Evolutionary conservation across 805 yeast genomes (phyloP), one percentile per base, ranked within the genome.

Genomic region (Ogataea minuta): DNA sequence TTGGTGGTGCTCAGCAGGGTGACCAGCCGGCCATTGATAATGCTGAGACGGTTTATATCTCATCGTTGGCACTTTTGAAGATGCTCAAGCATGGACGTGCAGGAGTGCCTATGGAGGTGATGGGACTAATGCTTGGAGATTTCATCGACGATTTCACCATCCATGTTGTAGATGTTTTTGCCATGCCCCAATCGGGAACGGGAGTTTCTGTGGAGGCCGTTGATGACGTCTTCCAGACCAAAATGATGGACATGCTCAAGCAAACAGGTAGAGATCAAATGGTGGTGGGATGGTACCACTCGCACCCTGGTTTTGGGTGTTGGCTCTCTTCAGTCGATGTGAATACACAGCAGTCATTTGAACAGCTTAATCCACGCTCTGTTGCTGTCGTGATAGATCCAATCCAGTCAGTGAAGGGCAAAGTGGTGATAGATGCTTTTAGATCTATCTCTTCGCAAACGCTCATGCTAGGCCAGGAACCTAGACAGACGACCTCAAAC

Each of bases 241-340:
- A 83, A 61, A 95, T 93, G 99, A 93, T 93, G 99, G 99, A 93
- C 60, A 93, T 93, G 99, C 75, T 93, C 58, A 81, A 85, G 66
- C 99, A 93, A 64, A 93, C 99, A 1, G 99, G 99, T n/a, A 77
- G 99, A 64, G 97, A 90, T 66, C 95, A 93, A 63, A 89, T 87
- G 87, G 99, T 93, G 38, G 99, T 93, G 34, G 99, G 99, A 23
- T 93, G 99, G 99, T 93, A 93, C 70, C 99, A 93, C 62, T 90
- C 98, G 10, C 99, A 93, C 67, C 99, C 99, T 4, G 99, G 99
- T 12, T 93, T 91, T 62, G 99, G 99, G n/a, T 93, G 99, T 71
- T 93, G 99, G 99, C 74, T 93, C 53, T 90, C 98, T 9, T 81
- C 90, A 20, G 98, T 93, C 20, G 99, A 93, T 75, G 95, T 93